phyloP scores from a whole-genome alignment of 352 stramenopile species.

The Elongisporangium senticosum region DNA sequence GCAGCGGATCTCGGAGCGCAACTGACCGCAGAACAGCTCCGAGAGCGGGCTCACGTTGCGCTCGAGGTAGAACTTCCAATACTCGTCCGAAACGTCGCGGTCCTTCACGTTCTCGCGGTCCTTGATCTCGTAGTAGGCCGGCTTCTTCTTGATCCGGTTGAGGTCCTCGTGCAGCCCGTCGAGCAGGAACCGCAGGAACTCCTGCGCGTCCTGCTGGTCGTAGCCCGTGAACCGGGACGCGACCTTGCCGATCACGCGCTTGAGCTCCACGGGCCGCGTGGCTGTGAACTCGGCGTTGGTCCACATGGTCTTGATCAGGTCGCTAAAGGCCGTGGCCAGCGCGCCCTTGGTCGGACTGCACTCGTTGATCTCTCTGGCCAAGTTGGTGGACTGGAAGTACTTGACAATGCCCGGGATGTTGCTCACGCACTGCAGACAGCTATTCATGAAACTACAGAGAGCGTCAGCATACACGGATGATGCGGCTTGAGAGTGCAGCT shows the following conservation, averaged over 20 bases:
- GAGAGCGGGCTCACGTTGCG: constrained; percentile 65
- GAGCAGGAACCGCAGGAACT: constrained; percentile 87
- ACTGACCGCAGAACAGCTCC: constrained; percentile 79
- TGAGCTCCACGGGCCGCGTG: constrained; percentile 58
- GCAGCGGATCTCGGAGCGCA: constrained; percentile 73
- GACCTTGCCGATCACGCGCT: constrained; percentile 69
- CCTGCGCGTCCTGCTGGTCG: constrained; percentile 87
- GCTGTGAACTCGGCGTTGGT: constrained; percentile 45
- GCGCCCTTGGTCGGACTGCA: constrained; percentile 54
- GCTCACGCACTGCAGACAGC: constrained; percentile 79
- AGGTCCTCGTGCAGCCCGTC: constrained; percentile 86
- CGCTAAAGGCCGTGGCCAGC: constrained; percentile 54
- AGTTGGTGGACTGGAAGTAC: constrained; percentile 45
- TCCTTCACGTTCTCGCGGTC: constrained; percentile 40
- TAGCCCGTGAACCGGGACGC: constrained; percentile 72
- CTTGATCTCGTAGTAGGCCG: constrained; percentile 74
- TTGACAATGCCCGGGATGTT: constrained; percentile 46
- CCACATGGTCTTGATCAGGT: constrained; percentile 70
- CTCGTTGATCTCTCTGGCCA: constrained; percentile 49
- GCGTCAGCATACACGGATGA: not conserved
- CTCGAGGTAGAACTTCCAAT: constrained; percentile 83
- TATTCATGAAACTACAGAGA: constrained; percentile 78
- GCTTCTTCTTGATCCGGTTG: constrained; percentile 67
- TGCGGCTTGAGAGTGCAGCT: not conserved
- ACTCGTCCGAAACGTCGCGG: constrained; percentile 63